Percentiles rank a stretch among this genome's conserved stretches.
Evolutionary conservation across 352 stramenopile genomes (phyloP).

Genomic region (Globisporangium mamillatum): DNA sequence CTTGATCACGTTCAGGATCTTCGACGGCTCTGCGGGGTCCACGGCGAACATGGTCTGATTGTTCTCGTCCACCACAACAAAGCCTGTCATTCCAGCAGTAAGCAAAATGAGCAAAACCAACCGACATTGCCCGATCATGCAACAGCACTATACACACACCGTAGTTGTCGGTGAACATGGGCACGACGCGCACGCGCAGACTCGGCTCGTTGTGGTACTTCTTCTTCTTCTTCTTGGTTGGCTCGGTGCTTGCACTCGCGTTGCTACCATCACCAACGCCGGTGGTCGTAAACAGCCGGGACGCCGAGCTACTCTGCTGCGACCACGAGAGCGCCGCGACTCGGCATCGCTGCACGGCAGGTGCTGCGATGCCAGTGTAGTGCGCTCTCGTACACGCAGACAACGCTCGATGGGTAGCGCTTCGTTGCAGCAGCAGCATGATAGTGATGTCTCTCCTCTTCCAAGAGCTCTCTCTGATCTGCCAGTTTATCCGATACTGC

Average conservation of each 20-base stretch:
- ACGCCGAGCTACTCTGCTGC: neutral
- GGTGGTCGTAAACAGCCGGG: constrained; percentile 3
- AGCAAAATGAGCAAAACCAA: neutral
- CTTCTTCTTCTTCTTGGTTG: constrained; percentile 39
- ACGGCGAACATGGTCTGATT: constrained; percentile 85
- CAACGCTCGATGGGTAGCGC: constrained; percentile 2
- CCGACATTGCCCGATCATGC: too few species aligned
- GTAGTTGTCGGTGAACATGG: constrained; percentile 86
- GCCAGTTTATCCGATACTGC: neutral
- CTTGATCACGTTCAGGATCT: constrained; percentile 62
- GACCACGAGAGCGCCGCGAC: neutral
- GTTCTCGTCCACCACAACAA: constrained; percentile 73
- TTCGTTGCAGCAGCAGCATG: constrained; percentile 8
- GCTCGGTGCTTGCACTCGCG: neutral
- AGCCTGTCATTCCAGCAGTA: constrained; percentile 31
- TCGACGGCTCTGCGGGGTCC: constrained; percentile 61
- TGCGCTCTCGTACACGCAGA: neutral
- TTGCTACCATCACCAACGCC: neutral
- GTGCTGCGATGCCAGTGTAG: neutral
- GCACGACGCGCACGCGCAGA: constrained; percentile 77
- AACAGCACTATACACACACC: constrained; percentile 23
- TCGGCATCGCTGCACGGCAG: neutral
- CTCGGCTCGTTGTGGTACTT: constrained; percentile 72
- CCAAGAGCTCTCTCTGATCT: neutral
- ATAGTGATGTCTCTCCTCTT: neutral